Evolutionary conservation across 2,329 filamentous ascomycete species (phyloP), one percentile per base, ranked within the genome.

Genomic region (Trichoderma gracile): DNA sequence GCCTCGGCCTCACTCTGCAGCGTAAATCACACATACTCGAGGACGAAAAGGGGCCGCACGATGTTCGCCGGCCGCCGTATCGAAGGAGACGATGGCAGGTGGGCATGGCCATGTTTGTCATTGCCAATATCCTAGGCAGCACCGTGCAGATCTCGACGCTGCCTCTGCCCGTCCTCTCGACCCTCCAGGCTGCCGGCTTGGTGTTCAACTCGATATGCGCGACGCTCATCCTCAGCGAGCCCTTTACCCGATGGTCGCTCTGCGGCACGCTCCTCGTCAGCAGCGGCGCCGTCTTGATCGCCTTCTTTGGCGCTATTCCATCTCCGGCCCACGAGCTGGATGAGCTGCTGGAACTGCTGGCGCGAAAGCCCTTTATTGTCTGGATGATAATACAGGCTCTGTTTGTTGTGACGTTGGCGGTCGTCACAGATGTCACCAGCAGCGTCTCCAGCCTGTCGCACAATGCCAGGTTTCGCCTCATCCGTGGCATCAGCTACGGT

Each of bases 121-220:
- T 96, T 69, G 92, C 95, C 67, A 99, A 99, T 76, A 84, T 99
- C 63, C 84, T 98, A 63, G 95, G 95, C 66, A 97, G 93, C 79
- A 94, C 92, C 43, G 95, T 99, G 65, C 95, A 99, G 78, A 98
- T 99, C 75, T 97, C 95, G 33, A 97, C 94, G 0, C 83, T 99
- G 50, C 95, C 95, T 17, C 82, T 99, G 23, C 95, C 95, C 21
- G 93, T 99, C 6, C 85, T 99, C 40, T 98, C 94, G 64, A 97
- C 95, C 1, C 82, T 99, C 43, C 95, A 99, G 79, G 94, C 94
- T 19, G 96, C 94, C 3, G 95, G 95, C 50, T 84, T 99, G 63
- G 95, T 99, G 67, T 99, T 99, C 83, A 99, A 99, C 81, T 97
- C 94, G 64, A 92, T 98, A 77, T 97, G 96, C 82, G 95, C 95